Percentiles rank a stretch among this genome's conserved stretches.
Conservation (phyloP, 2,329 filamentous ascomycete genomes). For the Aureobasidium vineae region DNA sequence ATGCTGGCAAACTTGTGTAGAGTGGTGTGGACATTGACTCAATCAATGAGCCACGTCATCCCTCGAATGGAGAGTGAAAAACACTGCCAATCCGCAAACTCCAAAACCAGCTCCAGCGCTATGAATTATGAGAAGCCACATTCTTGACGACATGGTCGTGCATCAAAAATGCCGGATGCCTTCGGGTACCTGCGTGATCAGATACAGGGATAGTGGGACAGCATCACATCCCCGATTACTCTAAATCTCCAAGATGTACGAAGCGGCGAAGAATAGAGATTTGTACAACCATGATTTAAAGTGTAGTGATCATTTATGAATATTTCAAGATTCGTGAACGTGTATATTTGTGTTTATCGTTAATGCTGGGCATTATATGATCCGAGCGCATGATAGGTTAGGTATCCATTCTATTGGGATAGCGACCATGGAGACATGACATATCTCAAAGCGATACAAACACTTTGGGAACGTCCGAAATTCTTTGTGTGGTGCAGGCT, state of each 20-base stretch:
- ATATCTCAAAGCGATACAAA: slow-evolving; percentile 1
- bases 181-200: slow-evolving; percentile 21
- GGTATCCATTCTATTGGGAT: not conserved
- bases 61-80: not conserved
- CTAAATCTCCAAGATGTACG: not conserved
- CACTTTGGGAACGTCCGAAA: not conserved
- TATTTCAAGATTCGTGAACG: not conserved
- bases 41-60: not conserved
- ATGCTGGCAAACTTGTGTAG: not conserved
- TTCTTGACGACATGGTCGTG: not conserved
- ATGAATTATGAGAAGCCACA: not conserved
- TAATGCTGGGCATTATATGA: slow-evolving; percentile 5
- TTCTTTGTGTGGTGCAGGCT: slow-evolving; percentile 8
- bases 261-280: slow-evolving; percentile 15
- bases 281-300: not conserved
- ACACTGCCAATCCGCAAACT: not conserved
- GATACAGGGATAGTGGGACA: not conserved
- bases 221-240: not conserved
- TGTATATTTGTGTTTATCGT: not conserved
- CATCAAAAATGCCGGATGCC: not conserved
- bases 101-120: not conserved
- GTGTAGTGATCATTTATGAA: not conserved
- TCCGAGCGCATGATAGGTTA: slow-evolving; percentile 9
- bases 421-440: not conserved
- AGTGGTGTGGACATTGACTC: not conserved